Evolutionary conservation across 2,329 filamentous ascomycete species (phyloP), one percentile per base, ranked within the genome.

Genomic region (Arthroderma sp.): DNA sequence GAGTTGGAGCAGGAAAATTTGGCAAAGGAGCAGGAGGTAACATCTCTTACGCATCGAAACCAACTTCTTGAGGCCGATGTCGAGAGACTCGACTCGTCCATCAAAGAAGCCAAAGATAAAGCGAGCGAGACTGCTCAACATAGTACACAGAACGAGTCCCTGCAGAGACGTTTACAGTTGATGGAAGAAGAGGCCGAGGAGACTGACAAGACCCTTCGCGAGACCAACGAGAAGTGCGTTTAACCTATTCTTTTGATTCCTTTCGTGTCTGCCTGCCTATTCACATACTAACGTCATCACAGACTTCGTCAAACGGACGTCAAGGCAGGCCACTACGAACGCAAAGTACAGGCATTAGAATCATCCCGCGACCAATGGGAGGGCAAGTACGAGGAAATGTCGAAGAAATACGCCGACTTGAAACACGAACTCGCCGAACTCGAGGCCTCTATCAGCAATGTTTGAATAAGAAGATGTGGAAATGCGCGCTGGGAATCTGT

Each of bases 301-400:
- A 98, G 91, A 73, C 85, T 96, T 63, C 88, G 91, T 67, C 88
- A 94, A 74, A 95, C 91, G 71, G 91, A 98, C 66, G 87, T 96
- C 72, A 96, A 96, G 77, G 88, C 89, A 61, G 91, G 89, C 60
- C 89, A 98, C 74, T 96, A 89, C 70, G 91, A 98, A 75, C 91
- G 91, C 71, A 96, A 96, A 77, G 91, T 96, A 57, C 86, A 95
- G 70, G 89, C 91, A 59, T 81, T 95, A 61, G 91, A 98, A 73
- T 74, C 78, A 61, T 79, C 88, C 65, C 83, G 85, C 60, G 87
- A 95, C 69, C 80, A 88, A 68, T 95, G 88, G 88, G 91, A 96
- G 75, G 65, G 75, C 68, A 96, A 98, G 75, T 96, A 93, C 72
- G 91, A 96, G 72, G 89, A 96, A 67, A 93, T 94, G 83, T 68